phyloP scores from a whole-genome alignment of 2,329 filamentous ascomycete genomes.

The Fusarium globosum region DNA sequence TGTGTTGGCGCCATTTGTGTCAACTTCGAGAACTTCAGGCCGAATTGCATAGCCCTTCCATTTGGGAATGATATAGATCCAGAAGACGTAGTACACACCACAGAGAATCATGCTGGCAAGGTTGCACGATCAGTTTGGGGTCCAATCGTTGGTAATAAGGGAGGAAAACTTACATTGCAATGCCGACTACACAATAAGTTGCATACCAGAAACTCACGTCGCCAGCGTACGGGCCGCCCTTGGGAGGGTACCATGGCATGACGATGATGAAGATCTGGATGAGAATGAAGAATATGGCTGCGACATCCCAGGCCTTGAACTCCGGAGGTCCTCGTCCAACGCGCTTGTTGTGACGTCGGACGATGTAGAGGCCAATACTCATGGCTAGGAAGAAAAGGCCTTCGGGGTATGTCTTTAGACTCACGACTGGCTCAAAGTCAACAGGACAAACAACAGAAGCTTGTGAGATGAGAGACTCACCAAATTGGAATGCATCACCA shows the following conservation, averaged over 20 bases:
- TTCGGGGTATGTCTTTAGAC: slow-evolving; percentile 67
- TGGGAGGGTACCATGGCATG: slow-evolving; percentile 79
- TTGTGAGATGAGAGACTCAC: slow-evolving; percentile 44
- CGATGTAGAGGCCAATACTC: slow-evolving; percentile 66
- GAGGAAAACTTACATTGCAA: slow-evolving; percentile 66
- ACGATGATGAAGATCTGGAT: slow-evolving; percentile 71
- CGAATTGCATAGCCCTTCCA: slow-evolving; percentile 64
- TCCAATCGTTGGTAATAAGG: fast-evolving
- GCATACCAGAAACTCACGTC: slow-evolving; percentile 80
- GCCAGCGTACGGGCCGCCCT: slow-evolving; percentile 67
- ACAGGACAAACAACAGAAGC: slow-evolving; percentile 32
- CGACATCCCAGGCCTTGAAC: slow-evolving; percentile 69
- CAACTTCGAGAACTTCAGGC: slow-evolving; percentile 62
- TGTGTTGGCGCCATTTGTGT: slow-evolving; percentile 52
- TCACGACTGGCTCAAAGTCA: slow-evolving; percentile 66
- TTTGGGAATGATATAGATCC: slow-evolving; percentile 67
- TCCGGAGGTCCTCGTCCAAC: slow-evolving; percentile 59
- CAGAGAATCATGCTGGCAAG: slow-evolving; percentile 62
- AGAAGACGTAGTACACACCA: slow-evolving; percentile 67
- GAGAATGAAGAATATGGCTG: slow-evolving; percentile 68
- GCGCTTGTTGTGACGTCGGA: slow-evolving; percentile 65
- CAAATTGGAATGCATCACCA: slow-evolving; percentile 73
- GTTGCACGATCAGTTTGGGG: background rate
- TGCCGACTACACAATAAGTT: slow-evolving; percentile 73
- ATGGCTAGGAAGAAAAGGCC: slow-evolving; percentile 68